Evolutionary conservation across 2,329 filamentous ascomycete species (phyloP), one percentile per base, ranked within the genome.

Genomic region (Hypoxylon sp.): DNA sequence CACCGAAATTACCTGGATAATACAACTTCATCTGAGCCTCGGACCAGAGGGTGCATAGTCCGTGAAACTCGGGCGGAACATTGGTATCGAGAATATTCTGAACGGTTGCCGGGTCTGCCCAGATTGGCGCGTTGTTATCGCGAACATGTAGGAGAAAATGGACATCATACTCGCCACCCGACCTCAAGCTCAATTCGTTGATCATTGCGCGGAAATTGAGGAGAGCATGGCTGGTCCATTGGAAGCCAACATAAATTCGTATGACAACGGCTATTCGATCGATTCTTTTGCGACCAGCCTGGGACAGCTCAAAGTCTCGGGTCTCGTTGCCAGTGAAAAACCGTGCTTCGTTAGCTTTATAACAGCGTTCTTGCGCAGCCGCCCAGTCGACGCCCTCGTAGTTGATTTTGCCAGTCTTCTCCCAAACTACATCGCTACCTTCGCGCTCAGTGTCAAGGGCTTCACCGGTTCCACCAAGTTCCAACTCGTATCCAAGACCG

Each of bases 141-240:
- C 93, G 93, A 71, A 97, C 92, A 72, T 97, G 93, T 41, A 97
- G 86, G 36, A 97, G 83, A 76, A 97, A 93, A 78, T 96, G 93
- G 2, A 97, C 85, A 3, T 87, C 86, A 74, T 96, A 97, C 77
- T 97, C 93, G 50, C 91, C 92, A 32, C 93, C 93, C 0, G 92
- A 94, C 60, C 88, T 84, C 52, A 97, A 82, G 6, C 90, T 89
- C 9, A 97, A 83, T 79, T 97, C 93, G 3, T 91, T 89, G 45
- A 97, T 89, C 73, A 97, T 82, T 32, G 94, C 91, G 14, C 93
- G 91, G 73, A 97, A 86, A 79, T 94, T 94, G 75, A 97, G 84
- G 36, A 96, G 84, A 48, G 92, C 89, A 76, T 95, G 90, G 2
- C 89, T 84, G 2, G 92, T 93, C 83, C 94, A 97, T 55, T 89